These are phyloP conservation scores for Hypoxylon subgilvum DNA, from an alignment of 495 filamentous ascomycete genomes.

Conservation along the genomic window DNA sequence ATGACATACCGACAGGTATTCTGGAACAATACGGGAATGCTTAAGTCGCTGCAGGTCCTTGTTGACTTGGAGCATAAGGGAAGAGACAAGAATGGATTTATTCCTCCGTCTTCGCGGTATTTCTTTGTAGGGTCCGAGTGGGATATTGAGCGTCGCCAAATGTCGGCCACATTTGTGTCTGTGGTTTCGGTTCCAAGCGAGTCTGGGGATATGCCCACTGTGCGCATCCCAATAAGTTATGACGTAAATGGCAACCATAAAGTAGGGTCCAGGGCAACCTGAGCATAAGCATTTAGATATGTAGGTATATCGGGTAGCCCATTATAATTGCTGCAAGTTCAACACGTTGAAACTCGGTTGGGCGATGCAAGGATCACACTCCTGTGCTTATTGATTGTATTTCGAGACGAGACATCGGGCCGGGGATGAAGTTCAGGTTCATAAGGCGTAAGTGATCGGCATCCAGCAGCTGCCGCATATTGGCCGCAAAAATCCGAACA, in stretches of 20 bases:
- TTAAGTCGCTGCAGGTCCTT: slow-evolving; percentile 24
- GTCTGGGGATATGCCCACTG: slow-evolving; percentile 12
- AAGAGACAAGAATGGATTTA: slow-evolving; percentile 25
- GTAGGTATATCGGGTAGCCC: no score
- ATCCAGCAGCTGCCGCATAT: neutral
- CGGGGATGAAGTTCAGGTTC: slow-evolving; percentile 14
- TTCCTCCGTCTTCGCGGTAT: slow-evolving; percentile 31
- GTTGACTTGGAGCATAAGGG: slow-evolving; percentile 28
- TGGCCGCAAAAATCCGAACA: neutral
- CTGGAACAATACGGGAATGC: slow-evolving; percentile 32
- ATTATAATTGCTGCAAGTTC: neutral
- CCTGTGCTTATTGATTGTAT: neutral
- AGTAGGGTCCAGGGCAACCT: no score
- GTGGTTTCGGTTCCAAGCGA: slow-evolving; percentile 13
- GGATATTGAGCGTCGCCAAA: slow-evolving; percentile 23
- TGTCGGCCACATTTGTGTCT: slow-evolving; percentile 28
- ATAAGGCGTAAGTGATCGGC: slow-evolving; percentile 1
- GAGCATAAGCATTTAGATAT: no score
- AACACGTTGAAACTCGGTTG: neutral
- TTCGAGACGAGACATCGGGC: neutral
- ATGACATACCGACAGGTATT: slow-evolving; percentile 28
- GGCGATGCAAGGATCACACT: neutral
- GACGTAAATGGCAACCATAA: neutral
- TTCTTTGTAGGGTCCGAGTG: slow-evolving; percentile 28
- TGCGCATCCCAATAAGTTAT: slow-evolving; percentile 22